These are phyloP conservation scores for Aspergillus leporis DNA, from an alignment of 495 filamentous ascomycete genomes.

Conservation along the genomic window DNA sequence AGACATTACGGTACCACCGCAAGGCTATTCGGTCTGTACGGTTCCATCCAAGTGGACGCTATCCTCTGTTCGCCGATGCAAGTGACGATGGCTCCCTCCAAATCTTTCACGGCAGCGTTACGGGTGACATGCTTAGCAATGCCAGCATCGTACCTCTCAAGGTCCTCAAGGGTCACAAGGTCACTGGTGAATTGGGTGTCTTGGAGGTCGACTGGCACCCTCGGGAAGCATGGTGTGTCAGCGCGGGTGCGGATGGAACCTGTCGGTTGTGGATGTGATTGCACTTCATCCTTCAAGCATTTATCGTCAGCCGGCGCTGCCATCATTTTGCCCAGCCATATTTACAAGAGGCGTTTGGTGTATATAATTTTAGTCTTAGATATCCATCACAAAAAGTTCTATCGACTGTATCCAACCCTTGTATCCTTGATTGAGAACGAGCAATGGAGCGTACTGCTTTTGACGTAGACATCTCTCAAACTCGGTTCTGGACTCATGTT, in stretches of 20 bases:
- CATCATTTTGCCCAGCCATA: conserved; percentile 24
- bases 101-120: conserved; percentile 95
- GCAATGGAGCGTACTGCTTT: too few species aligned
- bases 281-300: conserved; percentile 26
- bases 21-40: conserved; percentile 86
- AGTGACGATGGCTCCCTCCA: conserved; percentile 92
- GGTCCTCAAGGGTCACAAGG: conserved; percentile 84
- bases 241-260: conserved; percentile 91
- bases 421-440: not conserved
- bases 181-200: conserved; percentile 77
- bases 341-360: conserved; percentile 27
- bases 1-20: conserved; percentile 89
- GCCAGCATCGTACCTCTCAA: conserved; percentile 95
- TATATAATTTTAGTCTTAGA: conserved; percentile 24
- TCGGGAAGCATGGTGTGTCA: conserved; percentile 86
- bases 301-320: conserved; percentile 21
- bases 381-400: conserved; percentile 29
- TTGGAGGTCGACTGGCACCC: conserved; percentile 96
- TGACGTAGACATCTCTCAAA: too few species aligned
- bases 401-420: conserved; percentile 24
- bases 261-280: conserved; percentile 73
- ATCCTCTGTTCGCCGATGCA: conserved; percentile 89
- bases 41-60: conserved; percentile 74
- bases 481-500: too few species aligned
- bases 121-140: conserved; percentile 91